Percentiles rank a stretch among this genome's conserved stretches.
phyloP scores from a whole-genome alignment of 768 basidiomycete species.

The Pleurotus ostreatus region DNA sequence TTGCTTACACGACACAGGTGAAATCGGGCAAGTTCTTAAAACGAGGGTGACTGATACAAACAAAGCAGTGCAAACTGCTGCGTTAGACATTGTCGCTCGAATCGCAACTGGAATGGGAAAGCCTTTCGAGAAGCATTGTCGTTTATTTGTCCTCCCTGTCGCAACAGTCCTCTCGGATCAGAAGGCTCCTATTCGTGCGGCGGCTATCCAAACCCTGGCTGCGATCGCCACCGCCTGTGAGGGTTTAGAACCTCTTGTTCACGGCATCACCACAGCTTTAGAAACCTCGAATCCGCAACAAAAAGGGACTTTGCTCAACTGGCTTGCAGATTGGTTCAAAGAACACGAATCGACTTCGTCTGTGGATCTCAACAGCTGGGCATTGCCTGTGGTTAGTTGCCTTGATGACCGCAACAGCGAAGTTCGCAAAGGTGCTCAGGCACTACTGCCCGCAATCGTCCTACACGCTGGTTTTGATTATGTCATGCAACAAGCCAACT shows the following conservation, averaged over 20 bases:
- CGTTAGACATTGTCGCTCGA: constrained; percentile 86
- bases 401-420: constrained; percentile 91
- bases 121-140: constrained; percentile 86
- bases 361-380: constrained; percentile 71
- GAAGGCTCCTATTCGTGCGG: constrained; percentile 79
- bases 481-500: constrained; percentile 81
- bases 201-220: constrained; percentile 73
- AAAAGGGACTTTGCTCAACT: constrained; percentile 71
- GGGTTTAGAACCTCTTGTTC: constrained; percentile 76
- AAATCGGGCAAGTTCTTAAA: constrained; percentile 87
- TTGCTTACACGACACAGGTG: constrained; percentile 46
- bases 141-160: constrained; percentile 72
- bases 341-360: constrained; percentile 48
- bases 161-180: constrained; percentile 88
- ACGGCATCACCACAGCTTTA: constrained; percentile 73
- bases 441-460: constrained; percentile 74
- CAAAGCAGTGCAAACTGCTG: constrained; percentile 86
- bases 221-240: constrained; percentile 85
- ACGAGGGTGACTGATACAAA: constrained; percentile 88
- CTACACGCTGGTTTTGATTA: constrained; percentile 74
- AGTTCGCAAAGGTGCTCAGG: constrained; percentile 88
- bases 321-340: constrained; percentile 80
- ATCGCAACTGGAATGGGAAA: constrained; percentile 95
- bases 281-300: constrained; percentile 88
- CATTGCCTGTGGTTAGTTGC: constrained; percentile 59